Evolutionary conservation across 2,329 filamentous ascomycete species (phyloP), one percentile per base, ranked within the genome.

Genomic region (Eutypa lata): DNA sequence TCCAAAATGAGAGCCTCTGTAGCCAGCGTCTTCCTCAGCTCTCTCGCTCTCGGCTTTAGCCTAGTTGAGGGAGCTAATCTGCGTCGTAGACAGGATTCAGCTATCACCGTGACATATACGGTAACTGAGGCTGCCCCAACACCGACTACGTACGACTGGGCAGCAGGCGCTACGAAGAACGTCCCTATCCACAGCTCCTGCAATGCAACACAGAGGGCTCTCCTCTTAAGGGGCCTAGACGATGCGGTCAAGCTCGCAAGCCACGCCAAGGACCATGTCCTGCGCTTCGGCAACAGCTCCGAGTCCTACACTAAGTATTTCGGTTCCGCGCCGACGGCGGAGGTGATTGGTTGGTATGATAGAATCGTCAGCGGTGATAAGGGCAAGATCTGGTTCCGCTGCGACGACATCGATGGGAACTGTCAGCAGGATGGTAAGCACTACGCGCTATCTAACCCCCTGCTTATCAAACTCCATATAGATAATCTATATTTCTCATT

Each of bases 401-500:
- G 87, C 60, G 87, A 90, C 55, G 82, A 89, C 58, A 78, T 82
- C 0, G 87, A 89, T 59, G 71, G 76, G 19, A 89, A 89, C 71
- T 89, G 86, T 61, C 70, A 57, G 6, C 77, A 75, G 62, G 73
- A 77, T 24, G 64, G 73, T 73, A 60, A 50, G 70, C 64, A 21
- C 18, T 18, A 37, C 28, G 57, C 14, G 31, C 31, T n/a, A n/a
- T n/a, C n/a, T n/a, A n/a, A n/a, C n/a, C n/a, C n/a, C n/a, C n/a
- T n/a, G n/a, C n/a, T n/a, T n/a, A n/a, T n/a, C n/a, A n/a, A n/a
- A n/a, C n/a, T n/a, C n/a, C n/a, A n/a, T n/a, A n/a, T n/a, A n/a
- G n/a, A n/a, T n/a, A n/a, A n/a, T n/a, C n/a, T n/a, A n/a, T n/a
- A n/a, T n/a, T n/a, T n/a, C n/a, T n/a, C n/a, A n/a, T n/a, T n/a